Evolutionary conservation across 1,284 basidiomycete genomes (phyloP).

Genomic region (Heterobasidion annosum): DNA sequence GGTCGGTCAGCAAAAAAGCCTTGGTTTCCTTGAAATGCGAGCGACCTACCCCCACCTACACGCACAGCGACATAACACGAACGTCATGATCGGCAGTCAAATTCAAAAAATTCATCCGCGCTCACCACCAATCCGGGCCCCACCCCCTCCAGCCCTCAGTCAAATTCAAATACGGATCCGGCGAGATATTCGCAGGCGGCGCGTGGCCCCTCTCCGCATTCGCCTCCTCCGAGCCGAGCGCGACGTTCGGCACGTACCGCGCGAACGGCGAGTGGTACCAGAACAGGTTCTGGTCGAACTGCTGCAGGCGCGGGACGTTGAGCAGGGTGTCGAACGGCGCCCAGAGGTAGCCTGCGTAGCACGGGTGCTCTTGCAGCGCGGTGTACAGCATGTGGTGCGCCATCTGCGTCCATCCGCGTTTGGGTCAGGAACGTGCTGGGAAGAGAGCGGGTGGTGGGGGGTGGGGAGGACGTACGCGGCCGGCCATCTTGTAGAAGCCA

Average conservation of each 20-base stretch:
- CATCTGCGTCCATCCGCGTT: constrained; percentile 21
- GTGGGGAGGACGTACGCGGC: constrained; percentile 23
- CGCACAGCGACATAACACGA: background rate
- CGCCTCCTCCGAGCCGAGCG: constrained; percentile 15
- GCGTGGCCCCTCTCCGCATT: constrained; percentile 22
- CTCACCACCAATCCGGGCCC: constrained; percentile 35
- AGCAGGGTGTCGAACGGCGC: constrained; percentile 41
- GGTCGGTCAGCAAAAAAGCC: background rate
- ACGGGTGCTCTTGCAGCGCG: constrained; percentile 30
- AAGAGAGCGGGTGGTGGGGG: background rate
- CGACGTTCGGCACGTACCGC: constrained; percentile 29
- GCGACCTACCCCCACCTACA: constrained; percentile 29
- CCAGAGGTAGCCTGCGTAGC: constrained; percentile 44
- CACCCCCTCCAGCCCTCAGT: constrained; percentile 29
- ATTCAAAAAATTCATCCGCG: background rate
- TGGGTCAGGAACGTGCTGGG: background rate
- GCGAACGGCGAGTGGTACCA: constrained; percentile 44
- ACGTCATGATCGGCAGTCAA: background rate
- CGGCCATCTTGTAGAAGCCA: constrained; percentile 32
- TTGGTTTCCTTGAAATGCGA: background rate
- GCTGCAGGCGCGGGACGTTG: constrained; percentile 37
- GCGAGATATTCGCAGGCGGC: constrained; percentile 27
- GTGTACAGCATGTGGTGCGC: constrained; percentile 47
- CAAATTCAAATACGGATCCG: constrained; percentile 26
- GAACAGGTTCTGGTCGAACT: constrained; percentile 32